Evolutionary conservation across 345 rosid species (phyloP), one percentile per base, ranked within the genome.

Genomic region (Schrenkiella parvula): DNA sequence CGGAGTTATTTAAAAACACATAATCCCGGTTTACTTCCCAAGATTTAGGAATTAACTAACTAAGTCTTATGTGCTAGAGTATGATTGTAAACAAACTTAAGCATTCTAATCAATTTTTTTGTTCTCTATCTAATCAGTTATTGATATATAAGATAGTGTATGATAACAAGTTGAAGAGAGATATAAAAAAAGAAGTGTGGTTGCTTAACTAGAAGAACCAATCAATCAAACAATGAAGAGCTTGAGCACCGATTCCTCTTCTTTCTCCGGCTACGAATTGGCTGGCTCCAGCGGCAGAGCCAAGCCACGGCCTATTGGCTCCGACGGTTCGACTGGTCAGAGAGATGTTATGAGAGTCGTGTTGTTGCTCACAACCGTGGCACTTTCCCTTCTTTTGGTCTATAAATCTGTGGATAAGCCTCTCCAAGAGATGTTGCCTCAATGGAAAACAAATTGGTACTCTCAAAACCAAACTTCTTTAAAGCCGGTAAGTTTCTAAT

Each of bases 371-470:
- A 52, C 71, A 38, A 53, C 29, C 25, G 18, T 67, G 15, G 62
- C 48, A 37, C 62, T 52, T 25, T 67, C 71, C 26, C 38, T 38
- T 17, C 29, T 67, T 38, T 67, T 67, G 62, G 62, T 67, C 26
- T 67, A 52, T 17, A 38, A 38, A 38, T 67, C 62, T 67, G 39
- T 52, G 2, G 59, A 65, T 38, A 53, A 67, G 12, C 71, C 71
- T 67, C 38, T 65, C 6, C 70, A 67, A 52, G 61, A n/a, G 37
- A 39, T 66, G 26, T 66, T 66, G 28, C 71, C 71, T 51, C 51
- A 10, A 39, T 39, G 37, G 50, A 53, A 26, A 23, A 48, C 46
- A 1, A 66, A 39, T 17, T 39, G 34, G 61, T 66, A 51, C 28
- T 11, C 71, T 11, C 61, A 52, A 66, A 66, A 66, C 50, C 61